Percentiles rank a stretch among this genome's conserved stretches.
phyloP scores from a whole-genome alignment of 2,329 filamentous ascomycete genomes.

The Mycosphaerelloides madeirae region DNA sequence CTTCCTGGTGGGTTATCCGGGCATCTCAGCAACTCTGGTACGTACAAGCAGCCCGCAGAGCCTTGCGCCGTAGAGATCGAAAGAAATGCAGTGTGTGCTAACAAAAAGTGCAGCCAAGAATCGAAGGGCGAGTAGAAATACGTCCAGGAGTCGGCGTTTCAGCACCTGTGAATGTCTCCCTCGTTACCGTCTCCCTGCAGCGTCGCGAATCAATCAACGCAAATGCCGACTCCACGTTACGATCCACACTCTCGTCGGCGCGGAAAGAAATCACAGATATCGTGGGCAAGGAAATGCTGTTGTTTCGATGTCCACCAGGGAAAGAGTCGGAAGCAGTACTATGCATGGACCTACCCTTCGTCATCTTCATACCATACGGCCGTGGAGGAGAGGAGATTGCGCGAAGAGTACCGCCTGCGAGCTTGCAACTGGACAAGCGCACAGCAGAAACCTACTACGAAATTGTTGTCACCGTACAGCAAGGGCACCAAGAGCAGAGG shows the following conservation, averaged over 20 bases:
- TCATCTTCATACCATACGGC: constrained; percentile 94
- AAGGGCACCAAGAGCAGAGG: constrained; percentile 79
- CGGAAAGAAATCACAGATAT: constrained; percentile 87
- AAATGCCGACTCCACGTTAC: constrained; percentile 87
- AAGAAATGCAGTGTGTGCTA: constrained; percentile 4
- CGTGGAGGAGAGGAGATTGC: constrained; percentile 86
- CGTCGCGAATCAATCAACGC: constrained; percentile 95
- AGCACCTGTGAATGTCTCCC: constrained; percentile 82
- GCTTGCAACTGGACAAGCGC: constrained; percentile 80
- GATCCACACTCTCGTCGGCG: constrained; percentile 77
- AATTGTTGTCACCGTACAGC: constrained; percentile 90
- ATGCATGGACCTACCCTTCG: constrained; percentile 94
- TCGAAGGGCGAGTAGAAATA: constrained; percentile 97
- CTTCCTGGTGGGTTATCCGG: constrained; percentile 94
- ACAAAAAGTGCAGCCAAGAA: constrained; percentile 64
- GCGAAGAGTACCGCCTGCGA: constrained; percentile 84
- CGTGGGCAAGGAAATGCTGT: constrained; percentile 89
- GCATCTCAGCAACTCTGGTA: constrained; percentile 95
- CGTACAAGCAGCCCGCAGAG: constrained; percentile 38
- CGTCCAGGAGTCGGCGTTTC: constrained; percentile 79
- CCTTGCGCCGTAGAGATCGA: neutral
- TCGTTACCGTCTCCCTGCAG: constrained; percentile 90
- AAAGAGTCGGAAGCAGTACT: constrained; percentile 84
- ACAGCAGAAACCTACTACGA: constrained; percentile 98
- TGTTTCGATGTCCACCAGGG: constrained; percentile 80